These are phyloP conservation scores for Atalantia buxifolia DNA, from an alignment of 345 rosid species.

Conservation along the genomic window DNA sequence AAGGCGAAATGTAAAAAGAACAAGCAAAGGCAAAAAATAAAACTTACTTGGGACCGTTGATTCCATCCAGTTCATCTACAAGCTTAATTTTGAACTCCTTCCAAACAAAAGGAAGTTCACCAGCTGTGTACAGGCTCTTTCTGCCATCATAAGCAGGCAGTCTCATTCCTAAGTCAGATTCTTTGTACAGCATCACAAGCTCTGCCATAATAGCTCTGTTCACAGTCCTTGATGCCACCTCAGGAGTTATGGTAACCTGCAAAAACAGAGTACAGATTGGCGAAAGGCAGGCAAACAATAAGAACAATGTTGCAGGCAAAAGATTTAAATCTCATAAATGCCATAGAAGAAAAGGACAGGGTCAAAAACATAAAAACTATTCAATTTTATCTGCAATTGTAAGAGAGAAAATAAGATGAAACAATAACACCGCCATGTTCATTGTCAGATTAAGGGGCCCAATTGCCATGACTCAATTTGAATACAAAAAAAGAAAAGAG, in stretches of 20 bases:
- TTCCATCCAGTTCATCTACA: slow-evolving; percentile 71
- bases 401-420: slow-evolving; percentile 27
- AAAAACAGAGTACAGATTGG: slow-evolving; percentile 33
- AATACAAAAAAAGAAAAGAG: not conserved
- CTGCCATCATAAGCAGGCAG: slow-evolving; percentile 99
- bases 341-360: slow-evolving; percentile 20
- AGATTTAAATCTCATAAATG: slow-evolving; percentile 28
- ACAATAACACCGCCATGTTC: slow-evolving; percentile 19
- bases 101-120: slow-evolving; percentile 84
- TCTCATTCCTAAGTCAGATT: slow-evolving; percentile 86
- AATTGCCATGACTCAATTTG: slow-evolving; percentile 19
- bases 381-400: slow-evolving; percentile 35
- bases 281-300: slow-evolving; percentile 35
- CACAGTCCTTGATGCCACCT: slow-evolving; percentile 76
- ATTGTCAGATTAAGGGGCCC: slow-evolving; percentile 43
- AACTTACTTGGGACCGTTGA: slow-evolving; percentile 79
- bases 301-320: slow-evolving; percentile 40
- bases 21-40: not conserved
- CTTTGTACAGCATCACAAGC: slow-evolving; percentile 79
- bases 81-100: slow-evolving; percentile 86
- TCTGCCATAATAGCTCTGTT: slow-evolving; percentile 96
- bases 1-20: not conserved
- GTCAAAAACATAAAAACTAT: slow-evolving; percentile 21
- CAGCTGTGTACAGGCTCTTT: slow-evolving; percentile 95
- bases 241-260: slow-evolving; percentile 97